Evolutionary conservation across 2,329 filamentous ascomycete species (phyloP), one percentile per base, ranked within the genome.

Genomic region (Colletotrichum navitas): DNA sequence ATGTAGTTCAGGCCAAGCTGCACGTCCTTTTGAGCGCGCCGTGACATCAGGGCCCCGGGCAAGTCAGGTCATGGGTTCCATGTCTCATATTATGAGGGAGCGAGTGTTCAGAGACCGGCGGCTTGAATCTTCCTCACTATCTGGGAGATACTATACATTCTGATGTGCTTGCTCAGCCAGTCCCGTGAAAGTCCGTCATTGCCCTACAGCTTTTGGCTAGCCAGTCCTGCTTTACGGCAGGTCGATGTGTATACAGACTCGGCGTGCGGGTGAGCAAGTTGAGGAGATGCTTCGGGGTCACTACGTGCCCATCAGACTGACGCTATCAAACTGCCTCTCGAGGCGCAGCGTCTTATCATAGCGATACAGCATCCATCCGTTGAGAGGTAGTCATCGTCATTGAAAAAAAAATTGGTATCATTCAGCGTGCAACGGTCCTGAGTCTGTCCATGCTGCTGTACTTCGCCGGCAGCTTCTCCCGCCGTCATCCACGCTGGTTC

Each of bases 331-430:
- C 5, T 14, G 29, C 11, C 52, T 12, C 16, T 55, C 32, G 18
- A 24, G 29, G 32, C 2, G 7, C 18, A 10, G 29, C 12, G 12
- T 26, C n/a, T 39, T 2, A 18, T 8, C 12, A 6, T 18, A 16
- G 21, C 11, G 16, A 39, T 12, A 18, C 6, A 1, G 54, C 12
- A 39, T 39, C 11, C 12, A 26, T 56, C 34, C 21, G 34, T 26
- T 1, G n/a, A 16, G 32, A 18, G 32, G 21, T n/a, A 6, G 12
- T 29, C 8, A 32, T 51, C 34, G 12, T 60, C 34, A 52, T 66
- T 45, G 21, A 18, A 32, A 59, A 41, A n/a, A 65, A 41, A n/a
- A 32, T 41, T 66, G 54, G 54, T 66, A 66, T 66, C 54, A 63
- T 63, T 63, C 34, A 45, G 49, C 36, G 32, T 54, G 61, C 26